These are phyloP conservation scores for Dryas integrifolia DNA, from an alignment of 331 rosid genomes.

Conservation along the genomic window DNA sequence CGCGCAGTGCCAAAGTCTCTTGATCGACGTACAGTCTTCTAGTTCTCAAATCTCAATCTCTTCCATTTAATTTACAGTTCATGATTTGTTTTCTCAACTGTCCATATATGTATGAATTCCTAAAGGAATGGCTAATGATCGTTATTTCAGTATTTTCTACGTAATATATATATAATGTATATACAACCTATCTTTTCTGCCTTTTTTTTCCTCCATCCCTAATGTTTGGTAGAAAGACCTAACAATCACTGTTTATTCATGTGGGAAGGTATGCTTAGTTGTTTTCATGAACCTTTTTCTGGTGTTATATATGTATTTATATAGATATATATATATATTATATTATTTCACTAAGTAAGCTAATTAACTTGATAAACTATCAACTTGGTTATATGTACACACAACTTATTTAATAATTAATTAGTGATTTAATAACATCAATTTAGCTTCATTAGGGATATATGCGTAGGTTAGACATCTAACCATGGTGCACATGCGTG, in stretches of 20 bases:
- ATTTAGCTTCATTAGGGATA: no score
- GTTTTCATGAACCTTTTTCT: conserved; percentile 11
- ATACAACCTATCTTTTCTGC: conserved; percentile 13
- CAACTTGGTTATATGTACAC: conserved; percentile 19
- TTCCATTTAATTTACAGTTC: no score
- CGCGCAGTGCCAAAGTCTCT: no score
- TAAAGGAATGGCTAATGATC: not conserved
- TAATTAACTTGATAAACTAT: conserved; percentile 13
- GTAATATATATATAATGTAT: not conserved
- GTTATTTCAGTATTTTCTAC: not conserved
- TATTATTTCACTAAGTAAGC: not conserved
- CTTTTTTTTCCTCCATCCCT: not conserved
- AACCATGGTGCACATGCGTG: no score
- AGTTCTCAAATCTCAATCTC: no score
- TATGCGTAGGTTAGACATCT: no score
- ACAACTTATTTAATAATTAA: not conserved
- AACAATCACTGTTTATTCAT: conserved; percentile 31
- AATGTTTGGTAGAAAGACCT: conserved; percentile 35
- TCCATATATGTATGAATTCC: not conserved
- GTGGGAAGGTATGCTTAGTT: conserved; percentile 21
- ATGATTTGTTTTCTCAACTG: not conserved
- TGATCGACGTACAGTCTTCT: no score
- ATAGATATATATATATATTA: not conserved
- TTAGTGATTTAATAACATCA: no score
- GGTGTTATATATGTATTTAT: no score